Evolutionary conservation across 1,284 basidiomycete species (phyloP), one percentile per base, ranked within the genome.

Genomic region (Heliocybe sulcata): DNA sequence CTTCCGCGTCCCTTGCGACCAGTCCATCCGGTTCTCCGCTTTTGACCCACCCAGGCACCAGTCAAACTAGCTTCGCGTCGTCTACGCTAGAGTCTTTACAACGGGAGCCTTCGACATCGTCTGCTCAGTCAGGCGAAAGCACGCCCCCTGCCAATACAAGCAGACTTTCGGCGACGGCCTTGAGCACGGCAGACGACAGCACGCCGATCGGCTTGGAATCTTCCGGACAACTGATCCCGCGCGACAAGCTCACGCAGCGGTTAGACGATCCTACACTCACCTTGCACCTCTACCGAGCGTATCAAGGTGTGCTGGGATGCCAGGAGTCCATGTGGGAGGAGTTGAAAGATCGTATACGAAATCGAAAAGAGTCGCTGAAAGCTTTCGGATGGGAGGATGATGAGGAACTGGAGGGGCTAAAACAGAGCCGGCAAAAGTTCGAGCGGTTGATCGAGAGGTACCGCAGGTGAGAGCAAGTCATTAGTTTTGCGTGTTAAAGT

Each of bases 301-400:
- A 82, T 55, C 77, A 81, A 59, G 67, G 72, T 27, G 83, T 90
- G n/a, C 65, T 88, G 11, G 82, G 81, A 10, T 83, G 81, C 59
- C 80, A 83, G 67, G 87, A 90, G 66, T 82, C 85, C 38, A 87
- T 90, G 84, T 90, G 87, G 86, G 87, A 88, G 58, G 86, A 87
- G 59, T 72, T 90, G 54, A 76, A 77, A 58, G 80, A 82, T 59
- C 74, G 79, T 54, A 75, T 85, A 64, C 72, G 77, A 48, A 80
- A 82, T 59, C 71, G 77, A 53, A 75, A 72, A 55, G 71, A 75
- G 6, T 73, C 79, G 57, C 65, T 88, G 52, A 64, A 68, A 54
- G 73, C 72, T 23, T 76, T 81, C 61, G 87, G 87, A 14, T 90
- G 87, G 87, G 80, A 83, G 49, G 80, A 79, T 57, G 80, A 81